Base-by-base conservation (phyloP, 495 filamentous ascomycete genomes). In the Xylaria palmicola region DNA sequence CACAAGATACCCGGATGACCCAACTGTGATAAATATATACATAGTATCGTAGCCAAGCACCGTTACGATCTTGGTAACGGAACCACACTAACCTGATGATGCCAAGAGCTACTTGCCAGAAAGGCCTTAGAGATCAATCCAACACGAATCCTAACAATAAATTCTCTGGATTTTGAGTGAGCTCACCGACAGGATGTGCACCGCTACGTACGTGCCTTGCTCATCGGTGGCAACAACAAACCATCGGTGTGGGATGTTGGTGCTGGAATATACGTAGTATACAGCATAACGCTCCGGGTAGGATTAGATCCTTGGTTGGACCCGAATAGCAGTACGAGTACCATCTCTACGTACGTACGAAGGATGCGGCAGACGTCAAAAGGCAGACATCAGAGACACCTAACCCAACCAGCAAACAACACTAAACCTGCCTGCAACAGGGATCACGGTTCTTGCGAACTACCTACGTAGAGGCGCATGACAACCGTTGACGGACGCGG, bases 381-480 rank as follows among this genome's bases (percentile, higher is more conserved):
- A 29, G 12, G 8, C n/a, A n/a, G 17, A 44, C 19, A 36, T 20
- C 36, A 9, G 30, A 22, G 27, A 36, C 27, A 56, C 53, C 53
- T 56, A 32, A 44, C 52, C 52, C 52, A 56, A 56, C 52, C 39
- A 20, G 20, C 39, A 43, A 29, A 30, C 39, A 43, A 29, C 27
- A 29, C 47, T 50, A 50, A 37, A 26, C 24, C n/a, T n/a, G n/a
- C n/a, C n/a, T n/a, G n/a, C 13, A 32, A 44, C 39, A 17, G 53
- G 53, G n/a, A 34, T 43, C 39, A 10, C 53, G 37, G 39, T n/a
- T 19, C 6, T 44, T 4, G 41, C 41, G 13, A 44, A 44, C 17
- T 13, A 44, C n/a, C n/a, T n/a, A n/a, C n/a, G n/a, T 19, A 10
- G 22, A 20, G 17, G 22, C 17, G 41, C 53, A 44, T 56, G 26